A percentile compares a stretch with the other conserved stretches of the same genome.
Evolutionary conservation across 2,329 filamentous ascomycete species (phyloP).

Genomic region (Fusarium tricinctum): DNA sequence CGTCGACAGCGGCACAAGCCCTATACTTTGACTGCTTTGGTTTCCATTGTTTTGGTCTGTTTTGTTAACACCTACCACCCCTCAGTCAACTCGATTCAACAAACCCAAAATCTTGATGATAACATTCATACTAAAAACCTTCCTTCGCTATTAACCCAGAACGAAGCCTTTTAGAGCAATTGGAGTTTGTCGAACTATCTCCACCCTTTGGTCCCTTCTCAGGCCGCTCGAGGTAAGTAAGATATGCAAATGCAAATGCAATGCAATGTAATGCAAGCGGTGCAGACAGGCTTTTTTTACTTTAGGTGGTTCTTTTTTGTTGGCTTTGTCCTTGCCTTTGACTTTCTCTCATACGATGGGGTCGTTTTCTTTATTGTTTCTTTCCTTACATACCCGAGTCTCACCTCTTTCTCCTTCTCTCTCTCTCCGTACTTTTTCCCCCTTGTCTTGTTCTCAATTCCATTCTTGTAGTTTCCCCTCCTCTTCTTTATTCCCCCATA

Average conservation of each 20-base stretch:
- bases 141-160: slow-evolving; percentile 2
- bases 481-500: neutral
- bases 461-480: neutral
- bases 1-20: slow-evolving; percentile 5
- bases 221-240: slow-evolving; percentile 14
- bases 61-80: neutral
- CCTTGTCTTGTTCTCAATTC: slow-evolving; percentile 2
- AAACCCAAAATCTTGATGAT: slow-evolving; percentile 4
- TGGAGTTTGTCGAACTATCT: slow-evolving; percentile 16
- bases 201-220: slow-evolving; percentile 16
- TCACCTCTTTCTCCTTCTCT: slow-evolving; percentile 10
- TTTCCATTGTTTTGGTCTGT: neutral
- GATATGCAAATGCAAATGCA: slow-evolving; percentile 14
- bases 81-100: slow-evolving; percentile 1
- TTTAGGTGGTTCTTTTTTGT: no score
- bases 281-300: slow-evolving; percentile 2
- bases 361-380: slow-evolving; percentile 18
- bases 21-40: neutral
- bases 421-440: neutral
- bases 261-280: slow-evolving; percentile 8
- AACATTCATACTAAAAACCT: neutral
- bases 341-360: slow-evolving; percentile 24
- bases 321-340: neutral
- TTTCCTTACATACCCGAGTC: slow-evolving; percentile 23
- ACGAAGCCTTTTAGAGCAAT: slow-evolving; percentile 26